Percentiles rank a stretch among this genome's conserved stretches.
phyloP scores from a whole-genome alignment of 257 asterid genomes.

The Nicotiana sylvestris region DNA sequence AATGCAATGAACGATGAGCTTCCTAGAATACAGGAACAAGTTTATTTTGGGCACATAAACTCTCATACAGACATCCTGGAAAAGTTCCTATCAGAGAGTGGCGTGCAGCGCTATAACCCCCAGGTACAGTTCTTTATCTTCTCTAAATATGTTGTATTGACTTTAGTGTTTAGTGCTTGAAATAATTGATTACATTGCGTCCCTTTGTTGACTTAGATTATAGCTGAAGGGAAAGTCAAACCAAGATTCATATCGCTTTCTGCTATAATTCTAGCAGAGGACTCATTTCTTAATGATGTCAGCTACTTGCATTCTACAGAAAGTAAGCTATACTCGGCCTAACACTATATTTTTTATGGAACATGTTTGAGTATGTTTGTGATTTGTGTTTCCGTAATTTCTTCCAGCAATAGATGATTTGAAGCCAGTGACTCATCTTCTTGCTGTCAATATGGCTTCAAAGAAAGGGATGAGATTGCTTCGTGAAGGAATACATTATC shows the following conservation, averaged over 20 bases:
- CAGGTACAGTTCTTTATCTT: conserved; percentile 43
- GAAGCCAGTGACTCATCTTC: conserved; percentile 98
- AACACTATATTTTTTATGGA: conserved; percentile 16
- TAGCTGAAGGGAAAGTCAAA: conserved; percentile 81
- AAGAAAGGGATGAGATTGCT: conserved; percentile 86
- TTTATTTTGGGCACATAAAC: conserved; percentile 83
- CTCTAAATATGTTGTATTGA: not conserved
- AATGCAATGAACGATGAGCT: conserved; percentile 97
- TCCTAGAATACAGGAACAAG: conserved; percentile 96
- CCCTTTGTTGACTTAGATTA: conserved; percentile 54
- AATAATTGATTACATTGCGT: conserved; percentile 6
- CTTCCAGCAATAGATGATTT: conserved; percentile 79
- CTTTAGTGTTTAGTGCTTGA: not conserved
- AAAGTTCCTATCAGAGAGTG: conserved; percentile 83
- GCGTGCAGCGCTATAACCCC: conserved; percentile 88
- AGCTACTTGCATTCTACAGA: conserved; percentile 75
- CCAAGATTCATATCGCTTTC: conserved; percentile 72
- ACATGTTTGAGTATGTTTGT: conserved; percentile 23
- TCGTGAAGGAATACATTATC: conserved; percentile 82
- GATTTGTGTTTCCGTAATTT: conserved; percentile 21
- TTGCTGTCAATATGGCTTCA: conserved; percentile 64
- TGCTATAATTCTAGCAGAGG: conserved; percentile 52
- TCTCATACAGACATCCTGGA: conserved; percentile 88
- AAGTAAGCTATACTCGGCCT: conserved; percentile 51
- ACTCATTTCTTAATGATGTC: conserved; percentile 57